A percentile compares a stretch with the other conserved stretches of the same genome.
These are phyloP conservation scores for Aspergillus egyptiacus DNA, from an alignment of 495 filamentous ascomycete genomes.

Conservation along the genomic window DNA sequence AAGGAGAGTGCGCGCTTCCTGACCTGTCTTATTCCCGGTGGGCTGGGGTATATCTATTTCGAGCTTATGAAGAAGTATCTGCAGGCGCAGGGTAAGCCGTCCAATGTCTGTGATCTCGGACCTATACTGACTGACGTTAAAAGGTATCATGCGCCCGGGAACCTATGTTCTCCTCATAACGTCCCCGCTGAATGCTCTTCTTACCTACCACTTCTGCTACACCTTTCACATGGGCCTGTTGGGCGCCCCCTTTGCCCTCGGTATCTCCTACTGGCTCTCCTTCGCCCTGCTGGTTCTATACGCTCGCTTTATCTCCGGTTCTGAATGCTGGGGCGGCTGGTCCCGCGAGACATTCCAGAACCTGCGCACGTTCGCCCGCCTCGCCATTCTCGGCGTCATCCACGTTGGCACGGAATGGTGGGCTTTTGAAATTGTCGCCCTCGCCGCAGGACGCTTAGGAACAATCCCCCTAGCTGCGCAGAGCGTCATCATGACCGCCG, in stretches of 20 bases:
- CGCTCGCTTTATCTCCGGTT: conserved; percentile 63
- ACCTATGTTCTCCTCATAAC: conserved; percentile 84
- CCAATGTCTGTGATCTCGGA: no score
- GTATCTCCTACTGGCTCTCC: conserved; percentile 81
- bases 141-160: conserved; percentile 79
- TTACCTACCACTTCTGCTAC: conserved; percentile 81
- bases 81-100: conserved; percentile 70
- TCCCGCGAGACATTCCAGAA: conserved; percentile 57
- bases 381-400: conserved; percentile 74
- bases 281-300: conserved; percentile 76
- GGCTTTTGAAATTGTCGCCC: conserved; percentile 93
- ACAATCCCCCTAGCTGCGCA: conserved; percentile 82
- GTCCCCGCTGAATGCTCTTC: conserved; percentile 66
- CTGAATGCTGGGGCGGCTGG: conserved; percentile 81
- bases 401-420: conserved; percentile 95
- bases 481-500: conserved; percentile 90
- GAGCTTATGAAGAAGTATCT: conserved; percentile 89
- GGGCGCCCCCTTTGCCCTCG: conserved; percentile 77
- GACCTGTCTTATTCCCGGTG: conserved; percentile 73
- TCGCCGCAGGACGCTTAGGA: conserved; percentile 78
- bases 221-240: conserved; percentile 62
- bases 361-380: conserved; percentile 64
- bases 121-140: background rate
- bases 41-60: conserved; percentile 87
- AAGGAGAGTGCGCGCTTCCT: conserved; percentile 70